Evolutionary conservation across 768 basidiomycete species (phyloP), one percentile per base, ranked within the genome.

Genomic region (Saitozyma sp.): DNA sequence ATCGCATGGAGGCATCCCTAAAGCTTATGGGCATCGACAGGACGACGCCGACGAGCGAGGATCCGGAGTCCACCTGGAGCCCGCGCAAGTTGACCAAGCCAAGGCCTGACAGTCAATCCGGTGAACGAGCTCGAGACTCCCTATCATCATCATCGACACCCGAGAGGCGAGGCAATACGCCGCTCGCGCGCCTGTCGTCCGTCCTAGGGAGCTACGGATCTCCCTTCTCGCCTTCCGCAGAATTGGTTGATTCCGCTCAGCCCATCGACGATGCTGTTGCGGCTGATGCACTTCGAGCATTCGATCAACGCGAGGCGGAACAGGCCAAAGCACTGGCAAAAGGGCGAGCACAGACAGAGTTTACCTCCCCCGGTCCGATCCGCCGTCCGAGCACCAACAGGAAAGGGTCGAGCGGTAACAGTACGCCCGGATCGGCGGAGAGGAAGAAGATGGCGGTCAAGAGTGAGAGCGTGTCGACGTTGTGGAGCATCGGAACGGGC

Each of bases 1-100:
- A 93, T 76, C 85, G 92, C 14, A 83, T 97, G 58, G 84, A 89
- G 66, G 91, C 91, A 14, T 91, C 92, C 37, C 90, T 98, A 89
- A 91, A 92, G 77, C 82, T 95, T 38, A 92, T 94, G 88, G 95
- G 95, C 6, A 91, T 95, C 63, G 87, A 70, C n/a, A 38, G 56
- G n/a, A 37, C 64, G 81, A 78, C 63, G 71, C 29, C 29, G 29
- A 29, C 29, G 29, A 29, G 29, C 29, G 29, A 29, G 29, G 29
- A 29, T 5, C 29, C 29, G 29, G 29, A 29, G 29, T 29, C 29
- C 5, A 29, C 29, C 29, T 29, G 29, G 29, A 29, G 29, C 29
- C 29, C 29, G 29, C 29, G 29, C 29, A 29, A 29, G 29, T 29
- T 29, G 29, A 29, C 29, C 2, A 29, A 29, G 29, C 29, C 29